phyloP scores from a whole-genome alignment of 305 asterid species.

The Rubia occidens region DNA sequence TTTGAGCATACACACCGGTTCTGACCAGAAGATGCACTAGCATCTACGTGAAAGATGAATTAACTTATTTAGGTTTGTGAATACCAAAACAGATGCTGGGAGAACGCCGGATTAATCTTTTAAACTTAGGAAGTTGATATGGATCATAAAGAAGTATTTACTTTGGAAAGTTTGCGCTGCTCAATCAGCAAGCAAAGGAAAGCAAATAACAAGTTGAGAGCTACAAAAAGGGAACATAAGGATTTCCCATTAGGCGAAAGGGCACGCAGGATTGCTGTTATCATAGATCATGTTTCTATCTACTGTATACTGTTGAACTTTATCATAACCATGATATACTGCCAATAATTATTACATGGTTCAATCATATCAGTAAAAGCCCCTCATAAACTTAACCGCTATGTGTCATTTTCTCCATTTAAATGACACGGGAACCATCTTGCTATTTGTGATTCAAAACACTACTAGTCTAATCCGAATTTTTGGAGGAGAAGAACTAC shows the following conservation, averaged over 20 bases:
- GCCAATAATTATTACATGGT: not conserved
- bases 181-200: not conserved
- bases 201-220: not conserved
- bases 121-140: not conserved
- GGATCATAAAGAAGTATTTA: not conserved
- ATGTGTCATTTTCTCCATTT: not conserved
- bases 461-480: not conserved
- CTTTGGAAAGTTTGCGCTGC: not conserved
- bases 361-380: not conserved
- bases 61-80: not conserved
- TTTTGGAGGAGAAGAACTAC: too few relatives aligned
- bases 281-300: not conserved
- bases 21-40: not conserved
- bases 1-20: not conserved
- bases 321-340: not conserved
- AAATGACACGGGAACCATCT: not conserved
- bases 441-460: not conserved
- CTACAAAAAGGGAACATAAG: not conserved
- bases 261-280: not conserved
- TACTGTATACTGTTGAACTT: not conserved
- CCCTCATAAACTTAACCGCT: not conserved
- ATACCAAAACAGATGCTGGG: too few relatives aligned
- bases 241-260: not conserved
- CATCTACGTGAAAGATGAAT: not conserved
- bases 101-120: not conserved